Evolutionary conservation across 2,329 filamentous ascomycete genomes (phyloP).

Genomic region (Lasiodiplodia theobromae): DNA sequence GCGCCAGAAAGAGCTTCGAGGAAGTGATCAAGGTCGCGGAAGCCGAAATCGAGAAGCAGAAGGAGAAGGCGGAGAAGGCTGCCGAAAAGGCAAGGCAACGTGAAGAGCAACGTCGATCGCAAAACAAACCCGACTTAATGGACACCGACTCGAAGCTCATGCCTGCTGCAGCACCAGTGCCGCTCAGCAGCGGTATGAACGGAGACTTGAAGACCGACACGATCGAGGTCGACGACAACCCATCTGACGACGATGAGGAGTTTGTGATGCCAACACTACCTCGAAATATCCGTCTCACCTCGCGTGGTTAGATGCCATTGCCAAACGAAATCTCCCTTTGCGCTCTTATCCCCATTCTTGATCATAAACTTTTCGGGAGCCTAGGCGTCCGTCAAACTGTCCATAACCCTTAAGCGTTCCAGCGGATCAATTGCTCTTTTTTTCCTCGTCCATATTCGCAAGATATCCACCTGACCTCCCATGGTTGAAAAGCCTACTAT

Average conservation of each 20-base stretch:
- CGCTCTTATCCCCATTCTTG: background rate
- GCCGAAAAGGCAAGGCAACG: conserved; percentile 24
- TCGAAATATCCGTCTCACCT: conserved; percentile 41
- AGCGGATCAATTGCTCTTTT: conserved; percentile 11
- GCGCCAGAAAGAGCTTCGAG: conserved; percentile 70
- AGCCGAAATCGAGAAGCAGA: conserved; percentile 52
- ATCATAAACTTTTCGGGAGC: background rate
- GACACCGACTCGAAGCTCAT: conserved; percentile 28
- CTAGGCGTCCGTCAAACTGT: conserved; percentile 9
- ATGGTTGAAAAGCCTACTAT: background rate
- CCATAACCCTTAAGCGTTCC: conserved; percentile 1
- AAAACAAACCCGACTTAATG: conserved; percentile 11
- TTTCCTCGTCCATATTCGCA: background rate
- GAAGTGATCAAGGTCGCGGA: conserved; percentile 68
- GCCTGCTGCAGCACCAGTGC: conserved; percentile 27
- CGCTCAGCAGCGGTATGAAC: conserved; percentile 22
- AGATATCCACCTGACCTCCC: conserved; percentile 15
- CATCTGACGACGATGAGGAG: conserved; percentile 44
- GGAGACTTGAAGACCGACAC: conserved; percentile 36
- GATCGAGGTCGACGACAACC: conserved; percentile 46
- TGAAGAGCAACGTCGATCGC: conserved; percentile 22
- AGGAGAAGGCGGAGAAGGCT: conserved; percentile 25
- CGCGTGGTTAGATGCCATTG: conserved; percentile 27
- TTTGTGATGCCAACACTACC: conserved; percentile 45
- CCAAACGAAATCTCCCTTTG: background rate